Base-by-base conservation (phyloP, 2,329 filamentous ascomycete genomes). In the Polychaeton citri region DNA sequence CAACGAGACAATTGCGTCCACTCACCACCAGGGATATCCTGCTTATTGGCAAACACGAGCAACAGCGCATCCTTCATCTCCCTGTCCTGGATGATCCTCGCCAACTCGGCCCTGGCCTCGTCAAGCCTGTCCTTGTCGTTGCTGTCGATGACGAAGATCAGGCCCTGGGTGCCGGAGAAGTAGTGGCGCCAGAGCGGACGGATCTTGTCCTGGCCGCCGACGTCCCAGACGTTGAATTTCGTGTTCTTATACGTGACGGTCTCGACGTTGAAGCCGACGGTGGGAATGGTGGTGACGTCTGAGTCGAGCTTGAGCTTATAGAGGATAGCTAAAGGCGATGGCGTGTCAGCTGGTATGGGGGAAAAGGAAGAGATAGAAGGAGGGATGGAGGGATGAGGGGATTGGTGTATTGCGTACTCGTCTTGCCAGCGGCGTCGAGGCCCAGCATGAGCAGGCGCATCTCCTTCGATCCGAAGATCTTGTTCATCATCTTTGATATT, bases 191-290 rank as follows among this genome's bases (percentile, higher is more conserved):
- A 98, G 60, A 98, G 74, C 61, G 90, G 90, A 65, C 90, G 79
- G 63, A 98, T 98, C 83, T 96, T 96, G 79, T 98, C 90, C 74
- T 98, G 90, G 65, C 90, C 90, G 74, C 90, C 90, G 60, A 98
- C 90, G 72, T 96, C 90, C 90, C 90, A 98, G 63, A 98, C 90
- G 64, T 88, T 96, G 76, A 98, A 98, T 65, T 94, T 86, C 58
- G 94, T 95, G 78, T 98, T 98, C 78, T 95, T 95, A 76, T 96
- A 96, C 64, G 93, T 87, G 64, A 98, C 90, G 38, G 90, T 96
- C 76, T 98, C 90, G 65, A 98, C 90, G 72, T 98, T 98, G 80
- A 98, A 98, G 58, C 90, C 90, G 59, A 96, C 94, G 59, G 90
- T 98, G 52, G 90, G 90, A 59, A 98, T 98, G 52, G 90, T 98